phyloP scores from a whole-genome alignment of 2,329 filamentous ascomycete genomes.

The Didymella sp. region DNA sequence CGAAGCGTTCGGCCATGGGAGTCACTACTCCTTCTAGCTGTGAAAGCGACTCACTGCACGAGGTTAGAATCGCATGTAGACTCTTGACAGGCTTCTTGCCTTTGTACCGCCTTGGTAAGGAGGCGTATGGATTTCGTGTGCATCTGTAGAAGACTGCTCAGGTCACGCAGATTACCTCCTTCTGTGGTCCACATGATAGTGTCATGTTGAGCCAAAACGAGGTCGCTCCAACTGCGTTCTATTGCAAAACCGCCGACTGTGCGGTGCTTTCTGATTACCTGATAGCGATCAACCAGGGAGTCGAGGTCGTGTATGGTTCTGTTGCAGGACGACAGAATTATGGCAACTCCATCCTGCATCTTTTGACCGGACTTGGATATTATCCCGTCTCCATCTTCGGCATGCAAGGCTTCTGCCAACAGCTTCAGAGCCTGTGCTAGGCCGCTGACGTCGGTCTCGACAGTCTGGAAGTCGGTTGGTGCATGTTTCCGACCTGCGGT shows the following conservation, averaged over 20 bases:
- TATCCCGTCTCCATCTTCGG: conserved; percentile 44
- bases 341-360: conserved; percentile 48
- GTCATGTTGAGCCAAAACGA: conserved; percentile 52
- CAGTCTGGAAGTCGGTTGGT: conserved; percentile 52
- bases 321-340: conserved; percentile 51
- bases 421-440: conserved; percentile 54
- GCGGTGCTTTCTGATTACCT: conserved; percentile 52
- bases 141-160: conserved; percentile 53
- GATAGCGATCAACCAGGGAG: conserved; percentile 55
- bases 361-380: conserved; percentile 41
- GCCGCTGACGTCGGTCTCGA: conserved; percentile 52
- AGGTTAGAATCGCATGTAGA: conserved; percentile 15
- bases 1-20: conserved; percentile 45
- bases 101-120: conserved; percentile 53
- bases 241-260: conserved; percentile 52
- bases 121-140: conserved; percentile 52
- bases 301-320: conserved; percentile 54
- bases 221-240: conserved; percentile 54
- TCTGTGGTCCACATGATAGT: conserved; percentile 57
- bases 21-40: conserved; percentile 39
- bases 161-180: conserved; percentile 50
- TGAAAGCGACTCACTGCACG: conserved; percentile 44
- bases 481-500: conserved; percentile 50
- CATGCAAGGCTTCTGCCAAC: conserved; percentile 55
- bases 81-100: conserved; percentile 20